Evolutionary conservation across 164 flowering plant genomes (phyloP), one percentile per base, ranked within the genome.

Genomic region (Annona squamosa): DNA sequence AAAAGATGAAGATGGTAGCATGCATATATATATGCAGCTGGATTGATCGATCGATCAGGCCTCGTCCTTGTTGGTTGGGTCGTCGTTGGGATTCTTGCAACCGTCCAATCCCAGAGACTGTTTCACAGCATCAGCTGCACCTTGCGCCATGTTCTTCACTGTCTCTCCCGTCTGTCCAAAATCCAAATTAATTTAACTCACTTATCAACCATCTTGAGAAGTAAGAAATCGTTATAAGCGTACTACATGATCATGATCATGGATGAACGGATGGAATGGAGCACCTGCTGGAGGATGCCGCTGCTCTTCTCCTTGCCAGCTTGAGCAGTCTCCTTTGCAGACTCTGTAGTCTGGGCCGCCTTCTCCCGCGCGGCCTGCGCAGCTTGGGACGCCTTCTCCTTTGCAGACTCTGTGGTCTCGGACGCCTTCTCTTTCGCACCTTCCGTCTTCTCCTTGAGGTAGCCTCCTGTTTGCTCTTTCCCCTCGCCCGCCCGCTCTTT

Each of bases 81-180:
- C 13, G 9, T 10, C 13, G 59, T 10, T 41, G 4, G 19, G 3
- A 2, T 63, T 52, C 46, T 76, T 45, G 6, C 5, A 12, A 4
- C 42, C 74, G n/a, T 74, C 78, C 71, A 76, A 52, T 46, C 78
- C 78, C 37, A 76, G 65, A 16, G 74, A 52, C 18, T 64, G 66
- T 71, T 76, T 76, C 67, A 71, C 74, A 59, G 74, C 71, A 65
- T 76, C 78, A 4, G 74, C 70, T 4, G 64, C 74, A 13, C 78
- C 78, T 57, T 65, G 78, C 3, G 78, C 74, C 61, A 71, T 67
- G 41, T 52, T 45, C 66, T 67, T 71, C 74, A 71, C 73, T 26
- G 65, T 44, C 67, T 71, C 78, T 18, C 74, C 78, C 4, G 78
- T 71, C 78, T 74, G 67, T 67, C 10, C 43, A 5, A 12, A 37